Conservation (phyloP, 495 filamentous ascomycete genomes). For the Staphylotrichum tortipilum region DNA sequence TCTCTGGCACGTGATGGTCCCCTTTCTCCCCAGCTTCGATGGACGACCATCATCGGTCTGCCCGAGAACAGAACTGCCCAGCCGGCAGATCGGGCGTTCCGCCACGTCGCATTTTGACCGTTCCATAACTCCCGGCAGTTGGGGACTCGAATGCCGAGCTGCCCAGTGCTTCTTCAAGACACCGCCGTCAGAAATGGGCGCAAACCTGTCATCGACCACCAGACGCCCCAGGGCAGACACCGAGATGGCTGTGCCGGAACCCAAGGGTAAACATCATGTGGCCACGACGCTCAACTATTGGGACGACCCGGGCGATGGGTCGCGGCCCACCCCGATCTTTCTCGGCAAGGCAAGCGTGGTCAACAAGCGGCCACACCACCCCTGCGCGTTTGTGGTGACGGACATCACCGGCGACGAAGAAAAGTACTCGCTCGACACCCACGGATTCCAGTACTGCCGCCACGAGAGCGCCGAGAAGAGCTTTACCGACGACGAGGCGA, state of each 20-base stretch:
- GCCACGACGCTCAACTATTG: constrained; percentile 52
- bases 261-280: constrained; percentile 31
- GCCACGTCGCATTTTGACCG: neutral
- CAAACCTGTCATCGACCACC: no score
- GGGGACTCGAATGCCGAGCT: no score
- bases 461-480: constrained; percentile 34
- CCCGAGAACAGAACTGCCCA: no score
- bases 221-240: no score
- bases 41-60: no score
- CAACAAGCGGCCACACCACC: constrained; percentile 38
- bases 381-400: constrained; percentile 31
- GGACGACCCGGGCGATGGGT: constrained; percentile 54
- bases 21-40: no score
- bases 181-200: no score
- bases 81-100: neutral
- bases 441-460: constrained; percentile 32
- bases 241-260: neutral
- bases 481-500: constrained; percentile 55
- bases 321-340: constrained; percentile 43
- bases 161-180: no score
- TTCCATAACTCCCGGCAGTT: neutral
- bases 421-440: constrained; percentile 28
- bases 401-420: constrained; percentile 32
- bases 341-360: constrained; percentile 27
- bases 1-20: no score